Base-by-base conservation (phyloP, 768 basidiomycete genomes). In the Tylopilus plumbeoviolaceoides region DNA sequence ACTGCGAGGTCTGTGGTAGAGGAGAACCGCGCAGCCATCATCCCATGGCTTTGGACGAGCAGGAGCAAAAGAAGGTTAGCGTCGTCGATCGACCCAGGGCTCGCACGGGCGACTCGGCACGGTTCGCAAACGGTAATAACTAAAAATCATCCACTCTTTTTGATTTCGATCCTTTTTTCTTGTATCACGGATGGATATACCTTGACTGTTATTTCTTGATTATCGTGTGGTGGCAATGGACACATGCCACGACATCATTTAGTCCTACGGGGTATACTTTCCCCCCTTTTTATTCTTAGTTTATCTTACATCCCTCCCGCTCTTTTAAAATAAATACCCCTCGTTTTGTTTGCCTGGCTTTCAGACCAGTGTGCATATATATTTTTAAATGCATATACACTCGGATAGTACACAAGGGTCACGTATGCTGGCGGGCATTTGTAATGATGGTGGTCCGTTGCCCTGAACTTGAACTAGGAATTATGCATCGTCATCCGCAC, bases 51-150 rank as follows among this genome's bases (percentile, higher is more conserved):
- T 49, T 14, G 41, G 59, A 59, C 17, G 58, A 55, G 30, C 59
- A 58, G 6, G 63, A 64, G 18, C 56, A 55, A 36, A 70, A 58
- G 64, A 62, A 63, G 9, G 44, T 51, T 23, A 68, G 79, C 31
- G 72, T 86, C 15, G 73, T 88, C 33, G 76, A 87, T 62, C 75
- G 89, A 52, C 82, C 87, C 5, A 74, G 86, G 59, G 80, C 79
- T 41, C 81, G 81, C 46, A 87, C 84, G n/a, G 85, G 85, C 17
- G 79, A 78, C 14, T 72, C 79, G 38, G 66, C 83, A 30, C 81
- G 85, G 31, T 88, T 87, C 64, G 82, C 76, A 17, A 82, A 75
- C 53, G 76, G 62, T 14, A 60, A 62, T 11, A 60, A 62, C 30
- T 71, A 52, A 63, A 33, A 12, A 51, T 50, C 43, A 40, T 41